Conservation (phyloP, 2,329 filamentous ascomycete genomes). For the Calonectria pteridis region DNA sequence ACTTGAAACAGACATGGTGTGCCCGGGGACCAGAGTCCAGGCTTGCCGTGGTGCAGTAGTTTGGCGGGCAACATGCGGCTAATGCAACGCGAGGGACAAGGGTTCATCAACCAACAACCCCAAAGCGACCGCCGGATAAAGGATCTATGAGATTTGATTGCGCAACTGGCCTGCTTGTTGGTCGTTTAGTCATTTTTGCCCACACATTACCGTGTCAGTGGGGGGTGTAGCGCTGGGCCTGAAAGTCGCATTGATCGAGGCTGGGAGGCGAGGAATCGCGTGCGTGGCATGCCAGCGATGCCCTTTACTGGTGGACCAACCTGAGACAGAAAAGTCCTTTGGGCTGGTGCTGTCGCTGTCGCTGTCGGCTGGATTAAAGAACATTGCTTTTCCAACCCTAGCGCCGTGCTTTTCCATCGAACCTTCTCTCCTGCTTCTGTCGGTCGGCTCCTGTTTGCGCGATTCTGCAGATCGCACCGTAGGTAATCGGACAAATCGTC, state of each 20-base stretch:
- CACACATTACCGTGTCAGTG: not conserved
- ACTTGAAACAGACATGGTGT: constrained; percentile 22
- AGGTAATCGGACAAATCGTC: not conserved
- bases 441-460: not conserved
- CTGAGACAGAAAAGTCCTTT: not conserved
- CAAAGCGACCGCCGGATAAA: not conserved
- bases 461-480: not conserved
- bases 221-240: constrained; percentile 16
- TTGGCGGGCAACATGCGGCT: constrained; percentile 29
- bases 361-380: not conserved
- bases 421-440: not conserved
- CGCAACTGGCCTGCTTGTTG: not conserved
- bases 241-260: constrained; percentile 4
- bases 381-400: not conserved
- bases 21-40: not conserved
- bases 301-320: not conserved
- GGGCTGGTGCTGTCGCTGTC: too few species aligned
- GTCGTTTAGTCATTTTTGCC: not conserved
- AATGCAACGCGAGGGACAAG: constrained; percentile 22
- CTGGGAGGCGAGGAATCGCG: not conserved
- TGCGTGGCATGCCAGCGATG: constrained; percentile 7
- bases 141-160: not conserved
- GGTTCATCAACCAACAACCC: constrained; percentile 14
- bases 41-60: constrained; percentile 15
- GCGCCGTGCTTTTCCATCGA: not conserved